These are phyloP conservation scores for Septoria linicola DNA, from an alignment of 2,329 filamentous ascomycete genomes.

Conservation along the genomic window DNA sequence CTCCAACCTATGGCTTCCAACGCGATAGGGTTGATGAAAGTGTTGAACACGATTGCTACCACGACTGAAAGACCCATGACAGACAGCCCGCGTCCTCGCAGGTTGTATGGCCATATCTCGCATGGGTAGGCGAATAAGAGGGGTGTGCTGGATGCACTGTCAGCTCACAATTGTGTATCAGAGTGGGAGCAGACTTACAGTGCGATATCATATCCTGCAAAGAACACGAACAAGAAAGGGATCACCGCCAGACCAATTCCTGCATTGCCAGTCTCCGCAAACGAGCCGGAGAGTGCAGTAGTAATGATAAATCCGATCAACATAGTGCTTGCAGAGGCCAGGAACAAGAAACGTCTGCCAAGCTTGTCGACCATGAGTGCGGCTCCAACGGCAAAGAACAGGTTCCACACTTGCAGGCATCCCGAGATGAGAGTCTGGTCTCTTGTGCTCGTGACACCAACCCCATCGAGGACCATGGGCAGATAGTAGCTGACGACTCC, in stretches of 20 bases:
- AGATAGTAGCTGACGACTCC: slow-evolving; percentile 38
- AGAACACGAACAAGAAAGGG: slow-evolving; percentile 47
- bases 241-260: slow-evolving; percentile 42
- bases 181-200: slow-evolving; percentile 13
- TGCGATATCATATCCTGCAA: slow-evolving; percentile 43
- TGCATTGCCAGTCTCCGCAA: slow-evolving; percentile 35
- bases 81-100: slow-evolving; percentile 32
- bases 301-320: slow-evolving; percentile 39
- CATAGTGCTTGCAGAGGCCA: slow-evolving; percentile 47
- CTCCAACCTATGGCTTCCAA: slow-evolving; percentile 43
- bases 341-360: slow-evolving; percentile 47
- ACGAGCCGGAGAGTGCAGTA: slow-evolving; percentile 37
- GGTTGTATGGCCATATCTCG: slow-evolving; percentile 39
- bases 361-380: slow-evolving; percentile 45
- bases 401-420: slow-evolving; percentile 43
- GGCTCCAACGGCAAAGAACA: slow-evolving; percentile 39
- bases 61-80: slow-evolving; percentile 26
- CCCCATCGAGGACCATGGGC: slow-evolving; percentile 39
- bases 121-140: slow-evolving; percentile 38
- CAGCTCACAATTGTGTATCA: not conserved
- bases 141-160: slow-evolving; percentile 28
- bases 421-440: slow-evolving; percentile 42
- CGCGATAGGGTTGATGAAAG: slow-evolving; percentile 47
- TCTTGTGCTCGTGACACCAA: slow-evolving; percentile 40
- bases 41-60: slow-evolving; percentile 34